Evolutionary conservation across 257 asterid genomes (phyloP), one percentile per base, ranked within the genome.

Genomic region (Fraxinus pennsylvanica): DNA sequence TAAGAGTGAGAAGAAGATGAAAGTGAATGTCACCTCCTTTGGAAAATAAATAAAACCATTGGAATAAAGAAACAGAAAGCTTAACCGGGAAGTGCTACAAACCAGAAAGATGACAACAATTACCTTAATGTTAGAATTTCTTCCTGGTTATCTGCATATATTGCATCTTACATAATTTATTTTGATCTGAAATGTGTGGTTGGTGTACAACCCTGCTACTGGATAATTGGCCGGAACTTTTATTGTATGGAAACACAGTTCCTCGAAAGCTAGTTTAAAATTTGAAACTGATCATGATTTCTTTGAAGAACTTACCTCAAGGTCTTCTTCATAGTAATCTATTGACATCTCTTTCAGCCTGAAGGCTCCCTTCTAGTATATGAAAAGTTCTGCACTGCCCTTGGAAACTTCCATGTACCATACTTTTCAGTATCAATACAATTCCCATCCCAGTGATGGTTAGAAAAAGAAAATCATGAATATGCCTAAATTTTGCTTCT

Each of bases 1-100:
- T 63, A 79, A 72, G 41, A 82, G 65, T 38, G 73, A 41, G 38
- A 36, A 6, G 52, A 52, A n/a, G 6, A 32, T 22, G 59, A 76
- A 27, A 43, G 8, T 9, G 27, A 78, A 61, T 61, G 33, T 61
- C 30, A 25, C 33, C 32, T 0, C 33, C 32, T 61, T 21, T 22
- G 33, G 65, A 54, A 19, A 82, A 59, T 36, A 63, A 73, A 73
- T 12, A 30, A 54, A 41, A 74, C 6, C 13, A 19, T 47, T 67
- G 36, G 69, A 73, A 6, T 67, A n/a, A 67, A 15, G 38, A 65
- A 4, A 66, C 52, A 43, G 54, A 21, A 61, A 43, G 22, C 38
- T 57, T 0, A 22, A 4, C 50, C 22, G 7, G 43, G 59, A 43
- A 79, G 35, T 52, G 38, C 13, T 7, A 35, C 36, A 36, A 67